A percentile compares a stretch with the other conserved stretches of the same genome.
Conservation (phyloP, 306 rosid genomes). For the Oxytropis ochrocephala region DNA sequence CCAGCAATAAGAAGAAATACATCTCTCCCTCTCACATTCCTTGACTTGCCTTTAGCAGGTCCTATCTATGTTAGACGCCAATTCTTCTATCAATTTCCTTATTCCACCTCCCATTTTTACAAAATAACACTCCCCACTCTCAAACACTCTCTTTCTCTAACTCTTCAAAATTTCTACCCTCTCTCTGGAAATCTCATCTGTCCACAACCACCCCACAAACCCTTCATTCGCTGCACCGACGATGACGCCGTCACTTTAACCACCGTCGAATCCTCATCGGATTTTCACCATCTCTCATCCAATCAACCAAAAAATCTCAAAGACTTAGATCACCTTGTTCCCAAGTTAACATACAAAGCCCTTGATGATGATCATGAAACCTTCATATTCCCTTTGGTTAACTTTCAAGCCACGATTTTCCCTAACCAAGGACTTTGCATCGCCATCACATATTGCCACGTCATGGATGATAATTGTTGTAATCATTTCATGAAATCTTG, state of each 20-base stretch:
- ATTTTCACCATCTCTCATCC: conserved; percentile 21
- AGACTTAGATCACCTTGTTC: conserved; percentile 18
- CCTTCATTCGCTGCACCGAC: conserved; percentile 4
- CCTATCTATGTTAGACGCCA: conserved; percentile 29
- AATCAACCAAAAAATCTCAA: conserved; percentile 10
- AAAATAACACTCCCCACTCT: conserved; percentile 32
- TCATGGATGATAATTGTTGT: conserved; percentile 26
- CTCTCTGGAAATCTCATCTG: conserved; percentile 27
- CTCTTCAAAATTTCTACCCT: conserved; percentile 28
- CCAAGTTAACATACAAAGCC: neutral
- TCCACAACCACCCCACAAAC: conserved; percentile 31
- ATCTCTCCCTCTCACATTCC: conserved; percentile 40
- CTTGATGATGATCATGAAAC: neutral
- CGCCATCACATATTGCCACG: conserved; percentile 38
- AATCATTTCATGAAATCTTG: conserved; percentile 33
- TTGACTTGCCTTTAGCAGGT: conserved; percentile 40
- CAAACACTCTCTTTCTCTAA: conserved; percentile 37
- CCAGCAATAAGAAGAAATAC: neutral
- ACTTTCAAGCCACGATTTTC: conserved; percentile 25
- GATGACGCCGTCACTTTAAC: conserved; percentile 6
- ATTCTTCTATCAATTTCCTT: conserved; percentile 42
- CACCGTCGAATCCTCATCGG: neutral
- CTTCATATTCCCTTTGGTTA: conserved; percentile 10
- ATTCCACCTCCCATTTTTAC: conserved; percentile 17
- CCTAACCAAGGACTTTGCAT: conserved; percentile 28